Conservation (phyloP, 805 yeast genomes). For the Starmerella geochares region DNA sequence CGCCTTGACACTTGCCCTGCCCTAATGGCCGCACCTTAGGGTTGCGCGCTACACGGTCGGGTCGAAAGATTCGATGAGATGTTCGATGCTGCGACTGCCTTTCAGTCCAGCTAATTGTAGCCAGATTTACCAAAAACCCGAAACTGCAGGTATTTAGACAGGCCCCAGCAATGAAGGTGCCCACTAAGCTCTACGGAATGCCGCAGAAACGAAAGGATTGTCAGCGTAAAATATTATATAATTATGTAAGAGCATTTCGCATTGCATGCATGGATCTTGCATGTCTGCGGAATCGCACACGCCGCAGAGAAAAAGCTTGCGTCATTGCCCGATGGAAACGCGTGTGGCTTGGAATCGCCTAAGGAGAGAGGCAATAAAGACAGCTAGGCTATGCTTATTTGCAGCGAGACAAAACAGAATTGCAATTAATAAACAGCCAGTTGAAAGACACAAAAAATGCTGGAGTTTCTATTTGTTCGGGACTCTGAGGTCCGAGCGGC, state of each 20-base stretch:
- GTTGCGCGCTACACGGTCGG: not conserved
- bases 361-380: no score
- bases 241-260: not conserved
- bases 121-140: no score
- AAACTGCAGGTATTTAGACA: no score
- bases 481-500: not conserved
- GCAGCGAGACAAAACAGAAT: no score
- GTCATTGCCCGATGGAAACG: not conserved
- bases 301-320: slow-evolving; percentile 1
- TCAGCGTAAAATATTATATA: not conserved
- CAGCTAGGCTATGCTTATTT: no score
- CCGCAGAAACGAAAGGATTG: not conserved
- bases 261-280: not conserved
- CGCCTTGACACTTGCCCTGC: not conserved
- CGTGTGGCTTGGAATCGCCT: not conserved
- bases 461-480: not conserved
- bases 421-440: no score
- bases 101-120: no score
- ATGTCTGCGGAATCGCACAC: not conserved
- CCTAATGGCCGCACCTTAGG: not conserved
- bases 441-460: no score
- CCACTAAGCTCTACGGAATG: no score
- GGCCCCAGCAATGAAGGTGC: no score
- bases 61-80: not conserved
- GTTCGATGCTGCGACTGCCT: not conserved